A percentile compares a stretch with the other conserved stretches of the same genome.
These are phyloP conservation scores for Phytophthora pisi DNA, from an alignment of 352 stramenopile species.

Conservation along the genomic window DNA sequence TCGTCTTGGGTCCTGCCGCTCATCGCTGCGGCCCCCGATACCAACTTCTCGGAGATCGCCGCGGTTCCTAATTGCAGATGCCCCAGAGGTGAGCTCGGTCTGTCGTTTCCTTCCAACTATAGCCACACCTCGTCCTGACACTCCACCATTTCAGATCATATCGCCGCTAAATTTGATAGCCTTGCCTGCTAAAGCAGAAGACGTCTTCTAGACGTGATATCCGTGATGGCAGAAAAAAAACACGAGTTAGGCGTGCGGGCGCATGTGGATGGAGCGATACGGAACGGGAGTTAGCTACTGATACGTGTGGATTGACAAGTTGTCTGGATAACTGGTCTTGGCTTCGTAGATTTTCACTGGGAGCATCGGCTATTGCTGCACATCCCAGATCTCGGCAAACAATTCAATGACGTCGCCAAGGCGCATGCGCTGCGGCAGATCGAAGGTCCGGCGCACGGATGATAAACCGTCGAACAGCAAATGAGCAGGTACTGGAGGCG, in stretches of 20 bases:
- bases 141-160: constrained; percentile 18
- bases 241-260: constrained; percentile 7
- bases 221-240: constrained; percentile 15
- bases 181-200: background rate
- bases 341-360: constrained; percentile 22
- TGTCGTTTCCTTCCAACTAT: constrained; percentile 36
- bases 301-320: constrained; percentile 45
- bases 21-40: constrained; percentile 22
- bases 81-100: background rate
- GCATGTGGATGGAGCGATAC: constrained; percentile 5
- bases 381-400: constrained; percentile 90
- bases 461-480: constrained; percentile 85
- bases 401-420: constrained; percentile 86
- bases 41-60: background rate
- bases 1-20: constrained; percentile 29
- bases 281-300: constrained; percentile 29
- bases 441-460: constrained; percentile 86
- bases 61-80: constrained; percentile 13
- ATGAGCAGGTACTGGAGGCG: constrained; percentile 70
- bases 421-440: constrained; percentile 86
- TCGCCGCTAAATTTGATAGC: constrained; percentile 23
- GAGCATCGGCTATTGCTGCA: constrained; percentile 68
- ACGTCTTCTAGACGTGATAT: background rate
- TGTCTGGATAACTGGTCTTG: constrained; percentile 27
- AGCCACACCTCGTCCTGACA: constrained; percentile 12